A percentile compares a stretch with the other conserved stretches of the same genome.
These are phyloP conservation scores for Jimgerdemannia lactiflua DNA, from an alignment of 192 early-diverging fungal genomes.

Conservation along the genomic window DNA sequence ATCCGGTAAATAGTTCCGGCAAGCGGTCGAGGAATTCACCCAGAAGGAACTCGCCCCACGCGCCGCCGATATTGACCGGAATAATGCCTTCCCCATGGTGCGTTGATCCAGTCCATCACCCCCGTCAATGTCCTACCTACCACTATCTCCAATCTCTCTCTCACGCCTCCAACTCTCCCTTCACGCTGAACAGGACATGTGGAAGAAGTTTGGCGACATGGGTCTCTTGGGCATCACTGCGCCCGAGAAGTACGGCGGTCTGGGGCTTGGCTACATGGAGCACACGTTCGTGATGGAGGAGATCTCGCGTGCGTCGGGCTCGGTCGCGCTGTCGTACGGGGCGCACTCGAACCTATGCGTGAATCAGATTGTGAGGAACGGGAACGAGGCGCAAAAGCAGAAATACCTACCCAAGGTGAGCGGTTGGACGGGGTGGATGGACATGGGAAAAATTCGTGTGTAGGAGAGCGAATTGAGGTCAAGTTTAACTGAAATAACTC, in stretches of 20 bases:
- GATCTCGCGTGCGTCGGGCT: slow-evolving; percentile 82
- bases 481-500: neutral
- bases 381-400: slow-evolving; percentile 78
- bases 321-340: slow-evolving; percentile 91
- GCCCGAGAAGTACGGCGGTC: slow-evolving; percentile 83
- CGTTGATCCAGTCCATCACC: neutral
- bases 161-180: neutral
- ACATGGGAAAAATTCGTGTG: neutral
- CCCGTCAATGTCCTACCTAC: neutral
- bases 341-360: slow-evolving; percentile 98
- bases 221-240: slow-evolving; percentile 92
- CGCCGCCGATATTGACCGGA: slow-evolving; percentile 77
- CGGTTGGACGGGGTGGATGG: slow-evolving; percentile 13
- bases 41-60: slow-evolving; percentile 80
- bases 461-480: neutral
- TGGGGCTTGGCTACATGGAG: slow-evolving; percentile 85
- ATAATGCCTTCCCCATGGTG: slow-evolving; percentile 86
- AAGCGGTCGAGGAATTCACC: slow-evolving; percentile 72
- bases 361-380: slow-evolving; percentile 94
- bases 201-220: slow-evolving; percentile 96
- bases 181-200: slow-evolving; percentile 70
- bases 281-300: slow-evolving; percentile 95
- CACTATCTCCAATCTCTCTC: neutral
- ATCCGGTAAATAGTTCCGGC: slow-evolving; percentile 52
- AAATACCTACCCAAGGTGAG: slow-evolving; percentile 80